Evolutionary conservation across 78 protist genomes (phyloP).

Genomic region (Mantamonas sphyraenae): DNA sequence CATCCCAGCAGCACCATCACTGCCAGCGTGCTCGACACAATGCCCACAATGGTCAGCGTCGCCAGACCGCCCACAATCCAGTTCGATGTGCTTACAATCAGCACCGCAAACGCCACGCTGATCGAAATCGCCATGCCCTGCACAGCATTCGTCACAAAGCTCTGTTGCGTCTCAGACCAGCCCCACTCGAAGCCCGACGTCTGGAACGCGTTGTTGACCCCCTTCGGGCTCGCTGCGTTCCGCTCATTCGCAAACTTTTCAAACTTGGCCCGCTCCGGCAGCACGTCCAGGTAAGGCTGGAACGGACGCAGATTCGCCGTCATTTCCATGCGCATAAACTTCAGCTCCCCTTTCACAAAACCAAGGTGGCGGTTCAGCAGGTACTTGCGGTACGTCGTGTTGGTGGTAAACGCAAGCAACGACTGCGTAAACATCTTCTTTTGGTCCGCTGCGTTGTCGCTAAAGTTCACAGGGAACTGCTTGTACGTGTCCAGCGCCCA

Average conservation of each 20-base stretch:
- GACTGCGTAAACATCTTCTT: too few species aligned
- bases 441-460: too few species aligned
- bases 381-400: too few species aligned
- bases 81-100: slow-evolving; percentile 2
- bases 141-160: background rate
- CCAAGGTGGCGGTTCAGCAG: too few species aligned
- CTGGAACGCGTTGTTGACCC: background rate
- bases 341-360: too few species aligned
- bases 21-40: slow-evolving; percentile 7
- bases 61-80: too few species aligned
- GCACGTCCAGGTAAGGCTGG: too few species aligned
- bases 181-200: slow-evolving; percentile 7
- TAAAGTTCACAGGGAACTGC: background rate
- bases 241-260: background rate
- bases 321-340: too few species aligned
- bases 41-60: background rate
- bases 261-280: background rate
- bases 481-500: background rate
- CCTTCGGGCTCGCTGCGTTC: background rate
- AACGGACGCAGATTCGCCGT: too few species aligned
- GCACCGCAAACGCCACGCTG: background rate
- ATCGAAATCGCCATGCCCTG: background rate
- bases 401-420: too few species aligned
- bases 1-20: slow-evolving; percentile 18
- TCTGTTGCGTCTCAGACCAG: slow-evolving; percentile 18